phyloP scores from a whole-genome alignment of 2,329 filamentous ascomycete species.

The Exophiala bonariae region DNA sequence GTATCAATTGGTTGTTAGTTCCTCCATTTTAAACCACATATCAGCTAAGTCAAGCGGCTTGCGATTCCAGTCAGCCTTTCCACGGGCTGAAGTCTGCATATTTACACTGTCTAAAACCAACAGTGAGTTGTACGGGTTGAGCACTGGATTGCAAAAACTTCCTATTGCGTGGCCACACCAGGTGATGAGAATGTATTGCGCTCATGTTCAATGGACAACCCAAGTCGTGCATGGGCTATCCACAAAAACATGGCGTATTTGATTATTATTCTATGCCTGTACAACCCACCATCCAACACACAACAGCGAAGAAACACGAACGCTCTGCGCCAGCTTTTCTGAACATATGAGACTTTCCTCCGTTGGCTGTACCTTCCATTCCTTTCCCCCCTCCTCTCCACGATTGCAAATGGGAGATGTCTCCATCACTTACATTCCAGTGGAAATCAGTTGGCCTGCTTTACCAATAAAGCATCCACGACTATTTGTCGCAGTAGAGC shows the following conservation, averaged over 20 bases:
- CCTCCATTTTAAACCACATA: too few species aligned
- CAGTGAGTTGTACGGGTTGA: too few species aligned
- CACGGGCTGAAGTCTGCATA: too few species aligned
- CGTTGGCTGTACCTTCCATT: not conserved
- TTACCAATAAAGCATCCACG: conserved; percentile 2
- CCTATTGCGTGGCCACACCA: not conserved
- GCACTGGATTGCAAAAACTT: too few species aligned
- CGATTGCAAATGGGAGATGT: not conserved
- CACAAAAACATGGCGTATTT: not conserved
- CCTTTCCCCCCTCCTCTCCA: not conserved
- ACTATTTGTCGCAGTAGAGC: not conserved
- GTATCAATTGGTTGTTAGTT: too few species aligned
- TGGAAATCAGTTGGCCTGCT: conserved; percentile 4
- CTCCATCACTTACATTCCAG: too few species aligned
- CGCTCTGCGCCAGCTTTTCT: conserved; percentile 21
- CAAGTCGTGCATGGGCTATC: not conserved
- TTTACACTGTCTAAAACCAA: too few species aligned
- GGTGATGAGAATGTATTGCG: conserved; percentile 7
- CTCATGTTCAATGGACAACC: not conserved
- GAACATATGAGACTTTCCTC: conserved; percentile 15
- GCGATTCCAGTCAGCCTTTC: too few species aligned
- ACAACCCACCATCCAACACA: conserved; percentile 13
- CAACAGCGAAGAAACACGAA: conserved; percentile 8
- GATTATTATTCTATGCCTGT: conserved; percentile 13
- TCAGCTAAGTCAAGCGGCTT: too few species aligned